Evolutionary conservation across 345 rosid genomes (phyloP).

Genomic region (Lumnitzera littorea): DNA sequence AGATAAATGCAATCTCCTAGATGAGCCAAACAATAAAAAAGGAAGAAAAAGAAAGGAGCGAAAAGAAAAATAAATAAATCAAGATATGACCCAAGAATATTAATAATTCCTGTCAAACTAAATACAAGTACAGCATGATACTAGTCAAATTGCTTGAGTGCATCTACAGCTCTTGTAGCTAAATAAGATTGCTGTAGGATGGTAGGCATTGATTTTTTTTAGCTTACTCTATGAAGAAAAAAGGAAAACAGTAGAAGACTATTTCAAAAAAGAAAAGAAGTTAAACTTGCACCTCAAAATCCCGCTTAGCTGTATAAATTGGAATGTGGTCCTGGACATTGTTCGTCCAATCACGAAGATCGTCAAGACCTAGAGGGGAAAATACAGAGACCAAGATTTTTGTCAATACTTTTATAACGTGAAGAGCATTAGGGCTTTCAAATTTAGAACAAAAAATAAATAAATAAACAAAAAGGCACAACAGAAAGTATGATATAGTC

Average conservation of each 20-base stretch:
- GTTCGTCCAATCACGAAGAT: conserved; percentile 98
- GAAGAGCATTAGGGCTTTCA: not conserved
- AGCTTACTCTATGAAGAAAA: too few relatives aligned
- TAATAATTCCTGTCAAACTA: too few relatives aligned
- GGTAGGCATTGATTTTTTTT: too few relatives aligned
- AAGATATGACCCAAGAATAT: not conserved
- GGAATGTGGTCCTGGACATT: conserved; percentile 76
- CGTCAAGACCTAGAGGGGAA: conserved; percentile 65
- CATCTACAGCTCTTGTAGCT: too few relatives aligned
- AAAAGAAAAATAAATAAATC: not conserved
- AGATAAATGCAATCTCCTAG: conserved; percentile 1
- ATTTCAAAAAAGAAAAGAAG: not conserved
- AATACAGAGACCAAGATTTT: conserved; percentile 7
- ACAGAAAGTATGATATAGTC: not conserved
- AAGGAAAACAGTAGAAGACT: not conserved
- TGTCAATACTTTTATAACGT: conserved; percentile 10
- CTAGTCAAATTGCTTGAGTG: too few relatives aligned
- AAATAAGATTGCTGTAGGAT: too few relatives aligned
- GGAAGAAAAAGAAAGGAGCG: not conserved
- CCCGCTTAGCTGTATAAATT: conserved; percentile 71
- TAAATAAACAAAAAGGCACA: not conserved
- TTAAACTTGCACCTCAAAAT: conserved; percentile 52
- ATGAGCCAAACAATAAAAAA: not conserved
- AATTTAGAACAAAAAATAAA: not conserved
- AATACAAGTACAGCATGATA: too few relatives aligned